Evolutionary conservation across 148 eudicot species (phyloP), one percentile per base, ranked within the genome.

Genomic region (Silene uniflora): DNA sequence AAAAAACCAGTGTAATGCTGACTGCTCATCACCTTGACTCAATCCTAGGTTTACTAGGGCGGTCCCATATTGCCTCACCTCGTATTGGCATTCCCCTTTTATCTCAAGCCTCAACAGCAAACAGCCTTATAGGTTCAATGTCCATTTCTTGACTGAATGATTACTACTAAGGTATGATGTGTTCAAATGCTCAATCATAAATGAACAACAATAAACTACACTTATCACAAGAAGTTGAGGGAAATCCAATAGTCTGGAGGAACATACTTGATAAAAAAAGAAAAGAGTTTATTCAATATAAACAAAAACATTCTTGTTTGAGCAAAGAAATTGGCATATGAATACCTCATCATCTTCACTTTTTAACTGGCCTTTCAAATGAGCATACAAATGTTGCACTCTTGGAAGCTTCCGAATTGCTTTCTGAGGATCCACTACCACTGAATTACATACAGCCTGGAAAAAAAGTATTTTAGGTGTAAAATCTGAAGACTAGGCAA

Each of bases 321-420:
- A 60, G 46, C 27, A 10, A 29, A 49, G 11, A 0, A 22, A 47
- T 42, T 17, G 54, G 60, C 73, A 72, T 47, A 59, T 73, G 44
- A 56, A 69, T 83, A 92, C 99, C 99, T 96, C 99, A 54, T 92
- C 99, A 75, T 89, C 99, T 89, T 92, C 97, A 83, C 77, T 86
- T 86, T 80, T 83, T 78, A 96, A 77, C 42, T 73, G 90, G 61
- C 97, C 99, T 62, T 80, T 86, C 55, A 96, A 73, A 39, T 78
- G 89, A 73, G 97, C 94, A 80, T 89, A 89, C 74, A 96, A 85
- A 87, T 96, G 99, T 76, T 92, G 98, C 73, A 96, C 93, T 86
- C 99, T 89, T 46, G 91, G 86, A 62, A 96, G 97, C 82, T 96
- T 96, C 76, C 97, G 79, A 46, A 96, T 81, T 70, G 90, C 90